Base-by-base conservation (phyloP, 192 early-diverging fungal species). In the Gonapodya prolifera region DNA sequence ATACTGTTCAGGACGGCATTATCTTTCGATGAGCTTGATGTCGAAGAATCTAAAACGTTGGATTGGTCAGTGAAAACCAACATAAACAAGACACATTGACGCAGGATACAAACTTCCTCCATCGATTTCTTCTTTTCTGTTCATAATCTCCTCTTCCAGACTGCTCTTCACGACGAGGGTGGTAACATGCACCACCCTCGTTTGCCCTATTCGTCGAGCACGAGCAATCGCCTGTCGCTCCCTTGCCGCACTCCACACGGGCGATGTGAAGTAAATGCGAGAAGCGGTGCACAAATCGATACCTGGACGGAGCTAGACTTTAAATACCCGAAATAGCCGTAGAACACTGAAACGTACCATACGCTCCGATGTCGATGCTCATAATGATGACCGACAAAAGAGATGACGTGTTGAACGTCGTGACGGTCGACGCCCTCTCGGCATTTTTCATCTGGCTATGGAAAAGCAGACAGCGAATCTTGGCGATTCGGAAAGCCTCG, bases 181-280 rank as follows among this genome's bases (percentile, higher is more conserved):
- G 45, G 89, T 89, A 1, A 91, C 87, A 82, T 84, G 83, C 0
- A 92, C 88, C 2, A 87, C 84, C 13, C 82, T 78, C 0, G 69
- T 85, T 78, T 91, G 91, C 2, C 94, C 94, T 29, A 95, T 87
- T 33, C 94, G 83, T 76, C 94, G 93, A 0, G 94, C 94, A 1
- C 94, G 89, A 80, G 93, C 94, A 79, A 95, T 91, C 0, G 94
- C 94, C 76, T 95, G 94, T 30, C 89, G 86, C 80, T 92, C 91
- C 75, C 87, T 88, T 0, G 88, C 91, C 0, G 86, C 80, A 76
- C 90, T 83, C 92, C 91, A 92, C 23, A 94, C 89, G 0, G 92
- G 81, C 1, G 76, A 75, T 1, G 76, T 2, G 34, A 84, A 83
- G 34, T 78, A 84, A 35, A 81, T 77, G 75, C 45, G 45, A 61